These are phyloP conservation scores for Aspergillus candidus DNA, from an alignment of 2,329 filamentous ascomycete species.

Conservation along the genomic window DNA sequence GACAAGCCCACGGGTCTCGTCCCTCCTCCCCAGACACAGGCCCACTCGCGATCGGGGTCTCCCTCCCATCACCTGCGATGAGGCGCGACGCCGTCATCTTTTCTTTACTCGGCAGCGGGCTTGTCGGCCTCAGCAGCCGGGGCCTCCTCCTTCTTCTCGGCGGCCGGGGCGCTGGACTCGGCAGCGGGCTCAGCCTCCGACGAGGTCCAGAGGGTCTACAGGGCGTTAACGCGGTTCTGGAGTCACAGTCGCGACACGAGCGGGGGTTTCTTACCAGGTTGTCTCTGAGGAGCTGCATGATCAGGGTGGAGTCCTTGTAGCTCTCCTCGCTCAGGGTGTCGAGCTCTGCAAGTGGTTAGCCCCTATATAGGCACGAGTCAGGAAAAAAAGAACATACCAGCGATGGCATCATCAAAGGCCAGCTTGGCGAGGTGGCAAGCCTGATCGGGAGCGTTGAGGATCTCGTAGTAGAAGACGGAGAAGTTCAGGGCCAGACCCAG, in stretches of 20 bases:
- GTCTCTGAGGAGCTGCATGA: constrained; percentile 97
- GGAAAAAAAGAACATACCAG: constrained; percentile 47
- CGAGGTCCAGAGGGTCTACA: constrained; percentile 95
- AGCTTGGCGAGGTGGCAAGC: constrained; percentile 97
- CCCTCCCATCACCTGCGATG: constrained; percentile 8
- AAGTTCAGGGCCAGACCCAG: constrained; percentile 91
- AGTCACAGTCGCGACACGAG: neutral
- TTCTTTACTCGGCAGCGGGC: constrained; percentile 41
- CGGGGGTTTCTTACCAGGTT: constrained; percentile 64
- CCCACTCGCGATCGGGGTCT: constrained; percentile 5
- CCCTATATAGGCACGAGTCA: constrained; percentile 10
- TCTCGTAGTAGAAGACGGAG: constrained; percentile 99
- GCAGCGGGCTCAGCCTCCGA: constrained; percentile 86
- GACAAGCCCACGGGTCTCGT: neutral
- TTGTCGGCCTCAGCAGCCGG: constrained; percentile 38
- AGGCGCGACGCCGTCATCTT: constrained; percentile 30
- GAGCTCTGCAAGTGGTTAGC: constrained; percentile 58
- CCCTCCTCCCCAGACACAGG: constrained; percentile 8
- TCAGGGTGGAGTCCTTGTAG: constrained; percentile 98
- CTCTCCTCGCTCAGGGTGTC: constrained; percentile 96
- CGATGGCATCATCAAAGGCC: constrained; percentile 94
- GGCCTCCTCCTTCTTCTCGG: constrained; percentile 41
- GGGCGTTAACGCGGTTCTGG: constrained; percentile 22
- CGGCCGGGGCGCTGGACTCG: constrained; percentile 39
- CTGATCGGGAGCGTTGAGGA: constrained; percentile 95